Conservation (phyloP, 192 early-diverging fungal species). For the Geranomyces variabilis region DNA sequence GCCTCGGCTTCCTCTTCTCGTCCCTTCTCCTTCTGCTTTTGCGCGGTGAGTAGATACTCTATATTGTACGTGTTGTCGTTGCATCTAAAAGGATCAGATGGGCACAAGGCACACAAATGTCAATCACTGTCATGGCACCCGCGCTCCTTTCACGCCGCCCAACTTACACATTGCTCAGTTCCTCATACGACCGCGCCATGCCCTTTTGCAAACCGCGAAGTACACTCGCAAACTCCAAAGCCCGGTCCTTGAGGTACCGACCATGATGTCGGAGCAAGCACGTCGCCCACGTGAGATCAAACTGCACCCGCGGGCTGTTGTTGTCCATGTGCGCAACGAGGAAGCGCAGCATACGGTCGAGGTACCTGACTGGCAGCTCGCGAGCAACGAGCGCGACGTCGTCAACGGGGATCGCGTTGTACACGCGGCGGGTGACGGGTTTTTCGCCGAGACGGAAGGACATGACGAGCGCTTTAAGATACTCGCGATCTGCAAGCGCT, state of each 20-base stretch:
- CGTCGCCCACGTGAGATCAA: slow-evolving; percentile 82
- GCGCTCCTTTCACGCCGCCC: neutral
- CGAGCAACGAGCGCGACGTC: slow-evolving; percentile 72
- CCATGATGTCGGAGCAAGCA: slow-evolving; percentile 77
- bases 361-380: slow-evolving; percentile 83
- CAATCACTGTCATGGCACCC: too few species aligned
- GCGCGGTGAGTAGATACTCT: slow-evolving; percentile 53
- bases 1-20: neutral
- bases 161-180: slow-evolving; percentile 58
- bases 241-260: slow-evolving; percentile 49
- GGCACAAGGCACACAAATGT: too few species aligned
- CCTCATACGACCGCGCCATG: slow-evolving; percentile 49
- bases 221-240: slow-evolving; percentile 44
- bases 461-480: slow-evolving; percentile 87
- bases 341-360: slow-evolving; percentile 83
- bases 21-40: slow-evolving; percentile 9
- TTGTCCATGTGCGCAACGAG: slow-evolving; percentile 78
- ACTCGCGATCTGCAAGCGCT: slow-evolving; percentile 73
- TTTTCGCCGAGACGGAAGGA: slow-evolving; percentile 91
- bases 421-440: slow-evolving; percentile 74
- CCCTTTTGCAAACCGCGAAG: slow-evolving; percentile 79
- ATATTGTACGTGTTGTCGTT: slow-evolving; percentile 77
- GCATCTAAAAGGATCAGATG: slow-evolving; percentile 56
- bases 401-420: slow-evolving; percentile 77
- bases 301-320: slow-evolving; percentile 78